Percentiles rank a stretch among this genome's conserved stretches.
phyloP scores from a whole-genome alignment of 1,284 basidiomycete species.

The Phellopilus nigrolimitatus region DNA sequence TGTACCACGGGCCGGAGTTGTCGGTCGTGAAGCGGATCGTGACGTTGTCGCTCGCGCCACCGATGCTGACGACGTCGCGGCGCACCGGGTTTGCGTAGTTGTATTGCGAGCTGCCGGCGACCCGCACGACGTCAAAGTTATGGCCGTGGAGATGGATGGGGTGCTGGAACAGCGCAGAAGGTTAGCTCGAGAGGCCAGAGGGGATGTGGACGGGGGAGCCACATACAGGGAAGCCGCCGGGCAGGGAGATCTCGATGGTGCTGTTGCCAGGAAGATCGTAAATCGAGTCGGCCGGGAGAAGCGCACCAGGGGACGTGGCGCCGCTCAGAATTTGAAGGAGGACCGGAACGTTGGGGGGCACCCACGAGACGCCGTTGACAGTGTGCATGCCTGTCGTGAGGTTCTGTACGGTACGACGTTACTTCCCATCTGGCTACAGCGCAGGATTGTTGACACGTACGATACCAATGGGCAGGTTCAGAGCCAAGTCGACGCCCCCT shows the following conservation, averaged over 20 bases:
- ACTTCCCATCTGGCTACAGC: not conserved
- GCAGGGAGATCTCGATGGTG: conserved; percentile 40
- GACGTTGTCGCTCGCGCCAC: conserved; percentile 28
- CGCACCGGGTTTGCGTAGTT: conserved; percentile 36
- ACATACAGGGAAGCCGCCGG: conserved; percentile 30
- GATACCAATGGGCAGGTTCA: conserved; percentile 23
- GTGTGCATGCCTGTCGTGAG: not conserved
- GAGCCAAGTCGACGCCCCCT: conserved; percentile 30
- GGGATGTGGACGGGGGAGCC: conserved; percentile 11
- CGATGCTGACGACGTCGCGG: conserved; percentile 35
- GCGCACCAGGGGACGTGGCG: conserved; percentile 34
- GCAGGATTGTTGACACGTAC: conserved; percentile 7
- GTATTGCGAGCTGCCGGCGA: conserved; percentile 29
- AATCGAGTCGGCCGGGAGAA: conserved; percentile 42
- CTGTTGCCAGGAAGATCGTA: conserved; percentile 43
- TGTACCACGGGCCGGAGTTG: conserved; percentile 45
- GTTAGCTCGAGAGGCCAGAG: too few species aligned
- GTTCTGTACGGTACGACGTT: not conserved
- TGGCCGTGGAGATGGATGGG: conserved; percentile 8
- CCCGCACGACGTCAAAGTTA: conserved; percentile 34
- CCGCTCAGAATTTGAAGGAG: conserved; percentile 52
- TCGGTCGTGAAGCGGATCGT: conserved; percentile 38
- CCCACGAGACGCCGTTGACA: conserved; percentile 28
- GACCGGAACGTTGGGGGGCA: conserved; percentile 39
- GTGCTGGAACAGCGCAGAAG: not conserved